Evolutionary conservation across 2,329 filamentous ascomycete genomes (phyloP), one percentile per base, ranked within the genome.

Genomic region (Phyllachora maydis): DNA sequence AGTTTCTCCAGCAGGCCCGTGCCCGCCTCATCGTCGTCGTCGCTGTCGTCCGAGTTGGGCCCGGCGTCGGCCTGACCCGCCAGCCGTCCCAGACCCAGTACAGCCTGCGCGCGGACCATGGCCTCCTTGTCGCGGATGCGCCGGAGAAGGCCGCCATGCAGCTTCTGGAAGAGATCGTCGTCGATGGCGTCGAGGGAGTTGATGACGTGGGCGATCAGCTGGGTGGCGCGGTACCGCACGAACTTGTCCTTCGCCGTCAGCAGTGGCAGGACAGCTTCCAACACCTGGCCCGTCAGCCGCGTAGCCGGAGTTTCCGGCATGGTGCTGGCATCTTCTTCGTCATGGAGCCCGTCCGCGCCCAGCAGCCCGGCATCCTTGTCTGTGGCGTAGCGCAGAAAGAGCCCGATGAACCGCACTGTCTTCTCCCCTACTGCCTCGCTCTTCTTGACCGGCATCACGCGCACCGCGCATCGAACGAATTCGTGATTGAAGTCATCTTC

Each of bases 41-140:
- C 67, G 28, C 69, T 74, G 18, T 71, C 70, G 21, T 81, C 74
- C 8, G 72, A 65, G 31, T 77, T 64, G 17, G 60, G 62, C 35
- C 67, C 67, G 8, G 68, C 74, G 26, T 77, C 75, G 4, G 73
- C 65, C 35, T 81, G 79, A 12, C 73, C 74, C 5, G 81, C 79
- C 24, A 95, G 56, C 16, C 82, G 65, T 5, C 79, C 78, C n/a
- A 98, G 59, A 4, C 83, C 85, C 31, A 92, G 59, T 1, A 92
- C 81, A 5, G 88, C 88, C 45, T 98, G 88, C 5, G 88, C 72
- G 29, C 88, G 70, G 6, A 98, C 81, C 43, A 83, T 77, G 5
- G 82, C 66, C 43, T 98, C 88, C 48, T 93, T 95, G 49, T 98
- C 88, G 34, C 81, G 70, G 23, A 95, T 73, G 16, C 88, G 65